Evolutionary conservation across 2,329 filamentous ascomycete species (phyloP), one percentile per base, ranked within the genome.

Genomic region (Cladosporium austrohemisphaericum): DNA sequence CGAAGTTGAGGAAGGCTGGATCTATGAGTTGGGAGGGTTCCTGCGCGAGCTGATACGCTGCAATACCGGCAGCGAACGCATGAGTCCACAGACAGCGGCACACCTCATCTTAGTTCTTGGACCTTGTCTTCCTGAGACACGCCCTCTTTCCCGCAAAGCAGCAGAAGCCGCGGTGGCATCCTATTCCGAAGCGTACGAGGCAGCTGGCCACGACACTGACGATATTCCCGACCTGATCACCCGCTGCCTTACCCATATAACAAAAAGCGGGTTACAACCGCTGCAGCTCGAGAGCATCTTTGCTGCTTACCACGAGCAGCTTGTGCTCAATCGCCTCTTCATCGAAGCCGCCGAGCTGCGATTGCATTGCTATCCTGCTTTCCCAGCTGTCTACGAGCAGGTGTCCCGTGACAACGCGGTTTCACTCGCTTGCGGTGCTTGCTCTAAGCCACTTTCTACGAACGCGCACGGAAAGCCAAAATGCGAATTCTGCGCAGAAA

Each of bases 371-470:
- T 79, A 80, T 46, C 74, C 78, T 3, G 67, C 67, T 3, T 80
- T 80, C 52, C 76, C 77, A 7, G 68, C 73, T 7, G 76, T 81
- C 14, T 80, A 80, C 57, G 78, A 81, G 50, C 76, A 80, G 56
- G 74, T 72, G 1, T 67, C 79, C 20, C 72, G 73, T 47, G 77
- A 80, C 52, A 78, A 75, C 9, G 72, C 71, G 49, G 70, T 81
- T 35, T 76, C 75, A 44, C 68, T 80, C 6, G 71, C 73, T 54
- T 83, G 80, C 59, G 73, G 76, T 28, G 72, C 71, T 36, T 84
- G 81, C 67, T 75, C 75, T 55, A 76, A 75, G 36, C 74, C 44
- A 20, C 13, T 77, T 5, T 76, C 79, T 55, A 75, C 76, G 51
- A 76, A 77, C 40, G 71, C 75, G 1, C 68, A 68, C 26, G 71